A percentile compares a stretch with the other conserved stretches of the same genome.
These are phyloP conservation scores for Saturnispora quitensis DNA, from an alignment of 805 yeast species.

Conservation along the genomic window DNA sequence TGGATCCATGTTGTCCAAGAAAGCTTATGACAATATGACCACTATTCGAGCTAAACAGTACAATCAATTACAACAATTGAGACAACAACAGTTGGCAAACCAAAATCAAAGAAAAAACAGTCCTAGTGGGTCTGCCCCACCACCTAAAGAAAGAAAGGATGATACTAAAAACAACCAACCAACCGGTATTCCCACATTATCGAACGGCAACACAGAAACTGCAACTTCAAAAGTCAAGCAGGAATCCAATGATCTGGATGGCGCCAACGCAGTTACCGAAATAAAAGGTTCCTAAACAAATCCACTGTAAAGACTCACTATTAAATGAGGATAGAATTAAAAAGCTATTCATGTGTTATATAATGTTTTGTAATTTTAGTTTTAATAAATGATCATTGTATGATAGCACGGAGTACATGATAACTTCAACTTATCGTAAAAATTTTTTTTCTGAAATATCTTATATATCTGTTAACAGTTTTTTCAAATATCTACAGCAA, in stretches of 20 bases:
- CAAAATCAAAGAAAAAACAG: constrained; percentile 21
- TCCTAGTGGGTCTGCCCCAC: constrained; percentile 3
- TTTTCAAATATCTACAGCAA: too few species aligned
- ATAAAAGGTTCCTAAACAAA: background rate
- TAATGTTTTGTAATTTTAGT: constrained; percentile 7
- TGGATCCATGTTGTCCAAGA: constrained; percentile 83
- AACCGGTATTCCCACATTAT: background rate
- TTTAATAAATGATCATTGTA: background rate
- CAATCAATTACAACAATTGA: constrained; percentile 23
- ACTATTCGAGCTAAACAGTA: constrained; percentile 61
- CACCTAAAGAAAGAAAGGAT: background rate
- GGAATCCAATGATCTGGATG: background rate
- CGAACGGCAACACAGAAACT: background rate
- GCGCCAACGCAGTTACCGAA: background rate
- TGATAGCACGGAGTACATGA: background rate
- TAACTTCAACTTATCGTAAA: background rate
- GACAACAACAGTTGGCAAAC: constrained; percentile 29
- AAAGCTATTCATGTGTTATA: background rate
- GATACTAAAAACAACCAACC: background rate
- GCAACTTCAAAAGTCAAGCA: background rate
- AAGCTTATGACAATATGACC: constrained; percentile 80
- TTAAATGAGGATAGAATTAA: background rate
- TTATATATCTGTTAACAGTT: too few species aligned
- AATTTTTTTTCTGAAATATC: background rate
- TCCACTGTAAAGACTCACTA: background rate